A percentile compares a stretch with the other conserved stretches of the same genome.
Conservation (phyloP, 2,329 filamentous ascomycete species). For the Penicillium concentricum region DNA sequence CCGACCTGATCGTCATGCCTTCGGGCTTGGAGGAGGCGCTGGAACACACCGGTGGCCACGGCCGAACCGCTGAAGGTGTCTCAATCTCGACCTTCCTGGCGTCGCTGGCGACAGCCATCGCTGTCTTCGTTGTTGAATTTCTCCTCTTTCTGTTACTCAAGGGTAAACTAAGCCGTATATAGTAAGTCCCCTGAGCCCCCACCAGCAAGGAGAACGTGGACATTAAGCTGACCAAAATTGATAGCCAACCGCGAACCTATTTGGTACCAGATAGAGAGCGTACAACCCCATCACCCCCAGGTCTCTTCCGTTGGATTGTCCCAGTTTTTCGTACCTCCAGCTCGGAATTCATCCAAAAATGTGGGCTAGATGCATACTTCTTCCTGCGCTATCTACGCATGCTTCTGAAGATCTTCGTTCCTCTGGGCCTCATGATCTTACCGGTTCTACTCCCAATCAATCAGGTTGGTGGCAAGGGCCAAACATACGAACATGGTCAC, state of each 20-base stretch:
- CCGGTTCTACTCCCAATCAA: conserved; percentile 88
- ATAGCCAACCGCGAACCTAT: conserved; percentile 77
- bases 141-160: conserved; percentile 73
- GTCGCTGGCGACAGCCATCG: conserved; percentile 61
- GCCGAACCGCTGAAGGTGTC: conserved; percentile 37
- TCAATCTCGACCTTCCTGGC: conserved; percentile 59
- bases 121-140: conserved; percentile 63
- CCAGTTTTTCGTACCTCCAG: conserved; percentile 65
- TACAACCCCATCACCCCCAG: conserved; percentile 68
- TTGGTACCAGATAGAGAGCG: conserved; percentile 82
- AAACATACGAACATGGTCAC: conserved; percentile 47
- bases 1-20: conserved; percentile 20
- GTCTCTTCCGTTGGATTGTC: conserved; percentile 53
- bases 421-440: conserved; percentile 72
- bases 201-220: neutral
- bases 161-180: conserved; percentile 77
- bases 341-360: conserved; percentile 91
- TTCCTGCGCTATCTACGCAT: conserved; percentile 88
- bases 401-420: conserved; percentile 87
- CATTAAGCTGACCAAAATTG: conserved; percentile 5
- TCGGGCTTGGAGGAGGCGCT: conserved; percentile 35
- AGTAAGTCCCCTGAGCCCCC: conserved; percentile 54
- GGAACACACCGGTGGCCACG: conserved; percentile 37
- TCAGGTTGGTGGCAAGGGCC: conserved; percentile 66
- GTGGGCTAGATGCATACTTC: conserved; percentile 94